Evolutionary conservation across 352 stramenopile genomes (phyloP).

Genomic region (Pelagophyceae sp.): DNA sequence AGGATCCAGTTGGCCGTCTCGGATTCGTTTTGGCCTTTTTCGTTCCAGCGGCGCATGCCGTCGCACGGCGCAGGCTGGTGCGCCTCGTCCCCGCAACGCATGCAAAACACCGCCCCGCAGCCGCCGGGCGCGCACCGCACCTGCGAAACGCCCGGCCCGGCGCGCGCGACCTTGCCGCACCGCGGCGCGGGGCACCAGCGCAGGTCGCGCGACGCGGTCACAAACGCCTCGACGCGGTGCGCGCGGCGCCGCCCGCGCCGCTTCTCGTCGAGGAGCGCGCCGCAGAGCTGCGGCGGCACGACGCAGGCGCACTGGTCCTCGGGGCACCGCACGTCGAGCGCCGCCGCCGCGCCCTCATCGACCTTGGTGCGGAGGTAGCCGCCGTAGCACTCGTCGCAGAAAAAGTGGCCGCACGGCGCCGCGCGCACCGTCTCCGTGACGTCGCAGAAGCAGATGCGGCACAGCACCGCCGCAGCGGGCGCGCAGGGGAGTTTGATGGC

Average conservation of each 20-base stretch:
- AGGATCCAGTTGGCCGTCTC: constrained; percentile 99
- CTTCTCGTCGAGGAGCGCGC: constrained; percentile 42
- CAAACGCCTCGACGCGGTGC: constrained; percentile 88
- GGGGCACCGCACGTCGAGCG: constrained; percentile 85
- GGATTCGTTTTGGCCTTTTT: constrained; percentile 91
- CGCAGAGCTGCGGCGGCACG: constrained; percentile 50
- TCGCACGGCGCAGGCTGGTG: constrained; percentile 85
- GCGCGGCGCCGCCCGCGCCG: constrained; percentile 75
- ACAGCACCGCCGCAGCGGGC: constrained; percentile 31
- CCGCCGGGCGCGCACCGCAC: constrained; percentile 40
- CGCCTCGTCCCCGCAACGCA: constrained; percentile 88
- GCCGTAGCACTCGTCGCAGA: constrained; percentile 74
- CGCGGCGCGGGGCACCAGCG: constrained; percentile 90
- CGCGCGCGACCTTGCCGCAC: constrained; percentile 87
- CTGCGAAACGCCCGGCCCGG: constrained; percentile 30
- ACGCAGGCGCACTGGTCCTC: constrained; percentile 87
- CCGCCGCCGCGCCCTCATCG: constrained; percentile 74
- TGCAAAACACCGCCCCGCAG: constrained; percentile 57
- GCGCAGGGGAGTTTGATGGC: neutral
- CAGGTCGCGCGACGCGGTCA: constrained; percentile 93
- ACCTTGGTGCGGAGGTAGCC: constrained; percentile 54
- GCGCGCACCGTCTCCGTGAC: constrained; percentile 64
- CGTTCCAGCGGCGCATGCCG: constrained; percentile 80
- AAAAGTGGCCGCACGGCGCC: constrained; percentile 93
- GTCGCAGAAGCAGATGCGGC: constrained; percentile 89